phyloP scores from a whole-genome alignment of 2,329 filamentous ascomycete species.

The Endoconidiophora laricicola region DNA sequence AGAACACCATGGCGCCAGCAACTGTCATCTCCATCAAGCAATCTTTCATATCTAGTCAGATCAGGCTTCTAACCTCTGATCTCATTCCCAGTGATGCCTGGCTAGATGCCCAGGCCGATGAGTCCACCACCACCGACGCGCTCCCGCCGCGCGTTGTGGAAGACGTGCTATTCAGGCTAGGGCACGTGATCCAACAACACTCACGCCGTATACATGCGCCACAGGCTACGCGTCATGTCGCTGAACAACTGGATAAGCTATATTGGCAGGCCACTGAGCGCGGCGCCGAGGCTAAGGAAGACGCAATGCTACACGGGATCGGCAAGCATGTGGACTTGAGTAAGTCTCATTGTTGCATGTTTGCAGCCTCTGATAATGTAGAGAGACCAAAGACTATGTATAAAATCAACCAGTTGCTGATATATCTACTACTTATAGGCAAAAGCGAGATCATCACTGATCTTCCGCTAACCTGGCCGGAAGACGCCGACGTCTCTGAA shows the following conservation, averaged over 20 bases:
- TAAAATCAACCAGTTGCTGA: constrained; percentile 16
- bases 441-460: background rate
- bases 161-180: constrained; percentile 40
- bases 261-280: constrained; percentile 36
- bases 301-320: constrained; percentile 23
- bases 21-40: constrained; percentile 48
- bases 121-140: constrained; percentile 21
- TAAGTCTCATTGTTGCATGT: constrained; percentile 17
- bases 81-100: constrained; percentile 39
- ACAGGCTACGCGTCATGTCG: constrained; percentile 52
- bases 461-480: background rate
- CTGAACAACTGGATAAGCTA: constrained; percentile 53
- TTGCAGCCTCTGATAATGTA: background rate
- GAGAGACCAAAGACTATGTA: background rate
- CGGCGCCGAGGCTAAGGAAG: constrained; percentile 20
- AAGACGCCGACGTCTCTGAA: background rate
- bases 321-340: constrained; percentile 28
- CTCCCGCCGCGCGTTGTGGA: constrained; percentile 35
- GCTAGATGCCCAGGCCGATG: constrained; percentile 21
- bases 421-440: constrained; percentile 21
- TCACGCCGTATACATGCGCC: constrained; percentile 48
- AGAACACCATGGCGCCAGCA: constrained; percentile 21
- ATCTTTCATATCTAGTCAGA: constrained; percentile 45
- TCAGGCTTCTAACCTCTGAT: constrained; percentile 43
- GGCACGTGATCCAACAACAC: constrained; percentile 47